phyloP scores from a whole-genome alignment of 2,329 filamentous ascomycete genomes.

The Fusarium sp. region DNA sequence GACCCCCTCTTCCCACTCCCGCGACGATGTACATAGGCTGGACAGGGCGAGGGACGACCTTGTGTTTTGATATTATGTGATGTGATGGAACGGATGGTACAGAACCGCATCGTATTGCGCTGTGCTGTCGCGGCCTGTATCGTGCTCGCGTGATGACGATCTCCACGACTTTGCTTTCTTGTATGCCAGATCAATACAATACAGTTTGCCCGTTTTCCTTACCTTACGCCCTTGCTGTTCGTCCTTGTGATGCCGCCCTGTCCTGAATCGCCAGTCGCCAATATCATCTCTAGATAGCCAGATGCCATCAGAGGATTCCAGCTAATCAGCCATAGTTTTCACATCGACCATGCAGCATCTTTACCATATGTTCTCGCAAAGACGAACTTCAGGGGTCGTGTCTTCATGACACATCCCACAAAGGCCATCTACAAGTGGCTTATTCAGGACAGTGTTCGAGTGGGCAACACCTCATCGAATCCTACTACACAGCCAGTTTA shows the following conservation, averaged over 20 bases:
- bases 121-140: constrained; percentile 24
- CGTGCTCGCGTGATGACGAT: constrained; percentile 44
- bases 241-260: constrained; percentile 46
- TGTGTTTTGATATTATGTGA: constrained; percentile 41
- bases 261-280: constrained; percentile 34
- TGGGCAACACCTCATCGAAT: constrained; percentile 77
- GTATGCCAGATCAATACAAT: constrained; percentile 57
- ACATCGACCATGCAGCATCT: constrained; percentile 98
- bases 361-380: constrained; percentile 97
- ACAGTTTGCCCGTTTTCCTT: constrained; percentile 45
- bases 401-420: constrained; percentile 99
- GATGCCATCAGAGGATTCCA: constrained; percentile 21
- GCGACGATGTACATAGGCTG: constrained; percentile 43
- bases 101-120: neutral
- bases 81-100: constrained; percentile 42
- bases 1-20: constrained; percentile 28
- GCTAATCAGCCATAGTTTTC: constrained; percentile 75
- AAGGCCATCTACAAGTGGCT: constrained; percentile 99
- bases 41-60: constrained; percentile 46
- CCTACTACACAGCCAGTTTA: constrained; percentile 81
- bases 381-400: constrained; percentile 95
- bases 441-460: constrained; percentile 95
- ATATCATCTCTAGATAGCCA: constrained; percentile 19
- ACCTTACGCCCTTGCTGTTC: constrained; percentile 39
- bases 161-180: constrained; percentile 42